phyloP scores from a whole-genome alignment of 345 rosid species.

The Mercurialis annua region DNA sequence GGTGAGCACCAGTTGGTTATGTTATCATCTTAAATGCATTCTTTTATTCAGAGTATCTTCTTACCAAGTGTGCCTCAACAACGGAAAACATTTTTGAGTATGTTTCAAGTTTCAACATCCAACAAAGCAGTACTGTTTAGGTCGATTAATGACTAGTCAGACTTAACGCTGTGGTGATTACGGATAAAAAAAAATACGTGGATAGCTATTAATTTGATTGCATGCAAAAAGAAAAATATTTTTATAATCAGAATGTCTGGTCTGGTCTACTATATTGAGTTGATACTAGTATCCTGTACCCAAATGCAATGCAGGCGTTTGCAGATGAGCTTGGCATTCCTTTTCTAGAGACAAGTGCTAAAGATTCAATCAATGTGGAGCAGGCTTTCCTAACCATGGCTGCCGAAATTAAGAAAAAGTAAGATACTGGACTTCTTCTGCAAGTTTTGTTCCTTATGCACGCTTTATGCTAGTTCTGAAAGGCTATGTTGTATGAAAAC shows the following conservation, averaged over 20 bases:
- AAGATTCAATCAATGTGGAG: constrained; percentile 76
- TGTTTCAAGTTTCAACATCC: not conserved
- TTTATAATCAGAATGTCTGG: not conserved
- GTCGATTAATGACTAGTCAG: not conserved
- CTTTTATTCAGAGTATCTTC: not conserved
- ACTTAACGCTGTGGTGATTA: not conserved
- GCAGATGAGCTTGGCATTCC: constrained; percentile 83
- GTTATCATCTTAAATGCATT: not conserved
- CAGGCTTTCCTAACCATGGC: constrained; percentile 86
- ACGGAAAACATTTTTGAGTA: not conserved
- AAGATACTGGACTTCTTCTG: constrained; percentile 7
- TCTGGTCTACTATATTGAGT: constrained; percentile 7
- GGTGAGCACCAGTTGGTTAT: constrained; percentile 30
- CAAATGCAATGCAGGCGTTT: constrained; percentile 46
- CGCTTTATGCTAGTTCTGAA: not conserved
- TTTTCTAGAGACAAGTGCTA: constrained; percentile 84
- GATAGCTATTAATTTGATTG: not conserved
- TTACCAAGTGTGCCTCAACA: not conserved
- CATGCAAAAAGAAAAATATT: not conserved
- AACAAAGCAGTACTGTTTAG: not conserved
- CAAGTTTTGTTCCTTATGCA: not conserved
- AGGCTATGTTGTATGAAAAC: not conserved
- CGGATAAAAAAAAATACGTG: not conserved
- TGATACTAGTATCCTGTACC: constrained; percentile 17
- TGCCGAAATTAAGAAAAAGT: constrained; percentile 74